A percentile compares a stretch with the other conserved stretches of the same genome.
Conservation (phyloP, 805 yeast genomes). For the Pichia manshurica region DNA sequence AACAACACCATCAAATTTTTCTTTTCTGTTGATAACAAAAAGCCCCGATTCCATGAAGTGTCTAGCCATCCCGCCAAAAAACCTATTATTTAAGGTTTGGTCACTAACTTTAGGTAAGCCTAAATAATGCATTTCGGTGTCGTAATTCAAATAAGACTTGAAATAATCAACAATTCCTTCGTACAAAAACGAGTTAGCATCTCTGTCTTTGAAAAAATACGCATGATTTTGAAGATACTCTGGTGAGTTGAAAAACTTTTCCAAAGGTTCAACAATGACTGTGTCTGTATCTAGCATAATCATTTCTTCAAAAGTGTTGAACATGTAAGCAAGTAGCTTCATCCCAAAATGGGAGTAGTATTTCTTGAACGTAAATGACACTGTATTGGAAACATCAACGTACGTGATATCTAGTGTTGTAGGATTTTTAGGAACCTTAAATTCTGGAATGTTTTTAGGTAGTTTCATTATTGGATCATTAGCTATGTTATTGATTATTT, state of each 20-base stretch:
- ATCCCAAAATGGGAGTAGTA: slow-evolving; percentile 29
- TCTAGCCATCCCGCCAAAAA: slow-evolving; percentile 37
- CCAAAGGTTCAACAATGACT: slow-evolving; percentile 33
- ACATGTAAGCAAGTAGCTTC: slow-evolving; percentile 53
- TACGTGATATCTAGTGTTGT: slow-evolving; percentile 27
- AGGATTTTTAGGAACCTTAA: slow-evolving; percentile 20
- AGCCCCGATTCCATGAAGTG: slow-evolving; percentile 48
- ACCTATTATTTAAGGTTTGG: slow-evolving; percentile 33
- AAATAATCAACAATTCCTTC: slow-evolving; percentile 40
- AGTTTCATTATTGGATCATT: slow-evolving; percentile 28
- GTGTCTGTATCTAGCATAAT: slow-evolving; percentile 51
- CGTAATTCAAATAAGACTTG: slow-evolving; percentile 42
- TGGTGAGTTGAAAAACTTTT: slow-evolving; percentile 34
- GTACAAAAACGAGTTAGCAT: slow-evolving; percentile 33
- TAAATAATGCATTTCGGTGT: slow-evolving; percentile 36
- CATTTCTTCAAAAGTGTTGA: slow-evolving; percentile 53
- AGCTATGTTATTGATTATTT: slow-evolving; percentile 32
- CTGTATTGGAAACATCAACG: slow-evolving; percentile 30
- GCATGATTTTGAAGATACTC: slow-evolving; percentile 35
- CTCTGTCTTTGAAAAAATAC: slow-evolving; percentile 46
- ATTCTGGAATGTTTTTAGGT: slow-evolving; percentile 20
- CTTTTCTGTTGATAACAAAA: slow-evolving; percentile 39
- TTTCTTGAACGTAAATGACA: slow-evolving; percentile 21
- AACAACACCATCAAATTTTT: slow-evolving; percentile 45
- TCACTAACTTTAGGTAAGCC: slow-evolving; percentile 33